A percentile compares a stretch with the other conserved stretches of the same genome.
These are phyloP conservation scores for Leishmania arabica DNA, from an alignment of 208 protist genomes.

Conservation along the genomic window DNA sequence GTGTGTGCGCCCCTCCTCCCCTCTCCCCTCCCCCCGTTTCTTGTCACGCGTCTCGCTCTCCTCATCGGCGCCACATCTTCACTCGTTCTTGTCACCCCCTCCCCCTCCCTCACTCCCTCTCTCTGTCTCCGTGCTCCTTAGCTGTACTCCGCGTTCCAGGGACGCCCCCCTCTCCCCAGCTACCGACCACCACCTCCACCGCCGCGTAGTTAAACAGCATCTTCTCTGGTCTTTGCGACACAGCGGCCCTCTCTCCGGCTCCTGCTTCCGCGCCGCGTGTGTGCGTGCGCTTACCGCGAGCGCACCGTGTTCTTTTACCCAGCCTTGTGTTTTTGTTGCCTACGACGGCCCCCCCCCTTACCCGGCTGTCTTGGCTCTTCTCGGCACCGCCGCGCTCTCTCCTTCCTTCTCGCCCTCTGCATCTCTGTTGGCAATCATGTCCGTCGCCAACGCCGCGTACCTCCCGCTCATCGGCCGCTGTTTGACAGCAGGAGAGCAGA, in stretches of 20 bases:
- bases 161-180: background rate
- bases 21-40: too few species aligned
- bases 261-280: background rate
- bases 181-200: background rate
- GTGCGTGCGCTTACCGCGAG: background rate
- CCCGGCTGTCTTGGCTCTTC: background rate
- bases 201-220: background rate
- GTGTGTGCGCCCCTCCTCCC: background rate
- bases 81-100: background rate
- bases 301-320: background rate
- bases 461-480: slow-evolving; percentile 58
- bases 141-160: background rate
- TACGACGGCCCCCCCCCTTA: too few species aligned
- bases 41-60: too few species aligned
- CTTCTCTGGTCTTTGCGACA: background rate
- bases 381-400: background rate
- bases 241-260: background rate
- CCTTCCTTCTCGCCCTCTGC: background rate
- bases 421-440: slow-evolving; percentile 37
- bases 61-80: too few species aligned
- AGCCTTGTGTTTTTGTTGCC: background rate
- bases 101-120: background rate
- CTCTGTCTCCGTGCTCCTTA: background rate
- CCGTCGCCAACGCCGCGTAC: slow-evolving; percentile 54
- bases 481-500: slow-evolving; percentile 67